Base-by-base conservation (phyloP, 2,329 filamentous ascomycete species). In the Pyricularia grisea region DNA sequence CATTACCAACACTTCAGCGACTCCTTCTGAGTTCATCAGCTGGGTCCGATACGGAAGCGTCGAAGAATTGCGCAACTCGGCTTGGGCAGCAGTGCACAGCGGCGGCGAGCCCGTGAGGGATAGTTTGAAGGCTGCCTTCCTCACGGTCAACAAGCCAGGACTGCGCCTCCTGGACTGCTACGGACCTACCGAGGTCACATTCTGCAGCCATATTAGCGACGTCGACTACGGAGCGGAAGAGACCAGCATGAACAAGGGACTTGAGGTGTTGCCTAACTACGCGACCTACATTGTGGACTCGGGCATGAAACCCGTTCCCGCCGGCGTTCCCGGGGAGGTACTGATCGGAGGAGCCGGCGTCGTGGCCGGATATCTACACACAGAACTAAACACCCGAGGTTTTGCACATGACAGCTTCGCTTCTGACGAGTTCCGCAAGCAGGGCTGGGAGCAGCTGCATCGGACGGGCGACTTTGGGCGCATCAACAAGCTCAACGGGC, bases 231-330 rank as follows among this genome's bases (percentile, higher is more conserved):
- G 55, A 2, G 4, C 67, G 14, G n/a, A 4, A 36, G 61, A 28
- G 55, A 31, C 65, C 6, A n/a, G 31, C 23, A 58, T 4, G 27
- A 65, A 33, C 50, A 23, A 67, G 20, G 42, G 42, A 55, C 42
- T 55, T 55, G 42, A 55, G 42, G 42, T 77, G 3, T 58, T 80
- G 4, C 76, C 78, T 1, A 81, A 81, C 28, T 60, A 64, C 58
- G 9, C 20, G 20, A 71, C 81, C 2, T 83, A 82, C 69, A 77
- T 85, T 17, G 74, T 84, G 1, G 78, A 83, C 68, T 70, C 73
- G 7, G 69, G 75, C 1, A 70, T 74, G 60, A 69, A 72, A 5
- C 73, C 77, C 4, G 69, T 77, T 0, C 78, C 80, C 1, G 71
- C 71, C 0, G 80, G 79, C 0, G 74, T 78, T 0, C 73, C 78